Evolutionary conservation across 2,329 filamentous ascomycete species (phyloP).

Genomic region (Coniochaeta ligniaria): DNA sequence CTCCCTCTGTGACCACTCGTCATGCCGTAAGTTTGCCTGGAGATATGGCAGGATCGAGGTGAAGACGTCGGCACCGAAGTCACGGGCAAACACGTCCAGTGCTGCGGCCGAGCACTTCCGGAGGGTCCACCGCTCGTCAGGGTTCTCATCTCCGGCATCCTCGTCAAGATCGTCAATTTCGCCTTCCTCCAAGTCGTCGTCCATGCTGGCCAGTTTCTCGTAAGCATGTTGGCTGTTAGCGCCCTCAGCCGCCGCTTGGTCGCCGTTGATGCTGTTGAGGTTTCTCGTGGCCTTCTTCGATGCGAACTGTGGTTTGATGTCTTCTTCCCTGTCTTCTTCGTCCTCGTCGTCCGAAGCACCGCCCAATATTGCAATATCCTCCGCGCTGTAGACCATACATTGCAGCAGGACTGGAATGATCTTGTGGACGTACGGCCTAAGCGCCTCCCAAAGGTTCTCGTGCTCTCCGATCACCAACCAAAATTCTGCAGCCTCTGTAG

Average conservation of each 20-base stretch:
- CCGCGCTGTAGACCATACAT: constrained; percentile 94
- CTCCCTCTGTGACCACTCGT: constrained; percentile 87
- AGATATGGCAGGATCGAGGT: constrained; percentile 88
- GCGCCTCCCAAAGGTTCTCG: constrained; percentile 64
- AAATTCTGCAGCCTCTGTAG: constrained; percentile 92
- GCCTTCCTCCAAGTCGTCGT: constrained; percentile 79
- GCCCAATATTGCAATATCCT: constrained; percentile 81
- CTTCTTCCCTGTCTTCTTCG: constrained; percentile 79
- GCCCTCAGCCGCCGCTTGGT: constrained; percentile 36
- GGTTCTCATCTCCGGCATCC: constrained; percentile 71
- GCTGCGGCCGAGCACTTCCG: constrained; percentile 96
- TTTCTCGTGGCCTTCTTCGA: constrained; percentile 56
- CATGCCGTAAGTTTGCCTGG: constrained; percentile 79
- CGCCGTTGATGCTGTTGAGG: constrained; percentile 36
- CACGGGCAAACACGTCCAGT: constrained; percentile 85
- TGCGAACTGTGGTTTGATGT: constrained; percentile 89
- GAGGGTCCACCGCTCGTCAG: constrained; percentile 90
- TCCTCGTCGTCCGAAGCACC: constrained; percentile 86
- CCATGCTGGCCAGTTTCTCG: constrained; percentile 49
- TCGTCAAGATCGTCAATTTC: constrained; percentile 73
- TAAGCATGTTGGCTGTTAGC: constrained; percentile 48
- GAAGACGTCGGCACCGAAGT: constrained; percentile 85
- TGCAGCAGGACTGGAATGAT: constrained; percentile 87
- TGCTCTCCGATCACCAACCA: constrained; percentile 94
- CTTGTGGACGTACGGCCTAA: constrained; percentile 72